Percentiles rank a stretch among this genome's conserved stretches.
Evolutionary conservation across 768 basidiomycete species (phyloP).

Genomic region (Clavulina sp.): DNA sequence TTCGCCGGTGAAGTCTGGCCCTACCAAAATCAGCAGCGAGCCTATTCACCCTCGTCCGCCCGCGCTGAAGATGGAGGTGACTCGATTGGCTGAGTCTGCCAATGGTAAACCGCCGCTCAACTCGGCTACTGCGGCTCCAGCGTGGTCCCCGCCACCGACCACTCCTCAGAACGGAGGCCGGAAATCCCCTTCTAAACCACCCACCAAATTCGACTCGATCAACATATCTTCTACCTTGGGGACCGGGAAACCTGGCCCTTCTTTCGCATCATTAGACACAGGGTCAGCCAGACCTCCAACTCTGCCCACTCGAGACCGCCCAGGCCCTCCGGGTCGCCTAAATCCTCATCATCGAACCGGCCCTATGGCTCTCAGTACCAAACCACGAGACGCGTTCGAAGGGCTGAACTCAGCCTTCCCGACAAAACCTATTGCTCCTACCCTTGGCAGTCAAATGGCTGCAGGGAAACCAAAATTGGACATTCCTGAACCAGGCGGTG

Average conservation of each 20-base stretch:
- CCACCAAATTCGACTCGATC: too few relatives aligned
- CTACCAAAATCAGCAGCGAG: background rate
- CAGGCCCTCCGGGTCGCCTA: background rate
- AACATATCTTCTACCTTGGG: too few relatives aligned
- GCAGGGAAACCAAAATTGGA: background rate
- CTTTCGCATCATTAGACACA: too few relatives aligned
- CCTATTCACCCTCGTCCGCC: background rate
- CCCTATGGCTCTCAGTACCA: background rate
- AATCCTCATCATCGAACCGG: constrained; percentile 4
- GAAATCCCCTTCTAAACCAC: too few relatives aligned
- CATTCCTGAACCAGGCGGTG: background rate
- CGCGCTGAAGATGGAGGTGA: background rate
- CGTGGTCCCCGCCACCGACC: too few relatives aligned
- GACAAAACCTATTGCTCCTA: constrained; percentile 35
- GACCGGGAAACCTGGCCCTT: too few relatives aligned
- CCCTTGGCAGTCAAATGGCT: constrained; percentile 21
- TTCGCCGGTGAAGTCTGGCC: constrained; percentile 6
- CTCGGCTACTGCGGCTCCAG: too few relatives aligned
- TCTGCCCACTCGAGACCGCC: constrained; percentile 1
- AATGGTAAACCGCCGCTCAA: too few relatives aligned
- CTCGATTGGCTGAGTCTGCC: background rate
- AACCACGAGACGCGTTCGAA: constrained; percentile 48
- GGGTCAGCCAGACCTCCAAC: background rate
- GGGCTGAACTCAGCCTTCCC: constrained; percentile 40
- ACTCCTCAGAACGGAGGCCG: too few relatives aligned